These are phyloP conservation scores for Proliferodiscus dingleyae DNA, from an alignment of 2,329 filamentous ascomycete genomes.

Conservation along the genomic window DNA sequence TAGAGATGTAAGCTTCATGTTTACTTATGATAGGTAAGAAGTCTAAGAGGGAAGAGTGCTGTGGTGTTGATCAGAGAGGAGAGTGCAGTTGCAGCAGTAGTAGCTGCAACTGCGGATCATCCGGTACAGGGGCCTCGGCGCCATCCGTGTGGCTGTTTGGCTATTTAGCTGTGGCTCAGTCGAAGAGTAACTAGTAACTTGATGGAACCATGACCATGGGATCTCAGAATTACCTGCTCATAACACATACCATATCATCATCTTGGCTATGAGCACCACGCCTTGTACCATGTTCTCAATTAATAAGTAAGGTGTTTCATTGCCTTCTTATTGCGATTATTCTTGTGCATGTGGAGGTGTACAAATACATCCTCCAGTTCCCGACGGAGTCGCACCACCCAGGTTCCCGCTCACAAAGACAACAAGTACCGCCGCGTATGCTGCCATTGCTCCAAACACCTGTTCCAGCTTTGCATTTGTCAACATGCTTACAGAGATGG, in stretches of 20 bases:
- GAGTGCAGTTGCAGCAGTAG: too few relatives aligned
- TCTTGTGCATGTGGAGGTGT: too few relatives aligned
- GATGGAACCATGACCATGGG: too few relatives aligned
- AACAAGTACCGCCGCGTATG: slow-evolving; percentile 20
- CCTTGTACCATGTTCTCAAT: too few relatives aligned
- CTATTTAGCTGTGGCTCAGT: too few relatives aligned
- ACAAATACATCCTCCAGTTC: slow-evolving; percentile 5
- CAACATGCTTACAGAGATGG: slow-evolving; percentile 18
- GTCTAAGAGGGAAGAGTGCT: background rate
- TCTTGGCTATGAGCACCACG: too few relatives aligned
- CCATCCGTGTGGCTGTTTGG: background rate
- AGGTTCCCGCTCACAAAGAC: slow-evolving; percentile 20
- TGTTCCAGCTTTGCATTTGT: slow-evolving; percentile 21
- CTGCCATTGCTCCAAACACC: slow-evolving; percentile 20
- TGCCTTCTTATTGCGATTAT: too few relatives aligned
- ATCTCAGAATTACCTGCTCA: too few relatives aligned
- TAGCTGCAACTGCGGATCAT: too few relatives aligned
- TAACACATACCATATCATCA: too few relatives aligned
- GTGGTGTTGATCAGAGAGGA: background rate
- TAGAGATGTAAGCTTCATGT: slow-evolving; percentile 46
- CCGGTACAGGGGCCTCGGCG: background rate
- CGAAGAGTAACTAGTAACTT: too few relatives aligned
- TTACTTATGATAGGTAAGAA: slow-evolving; percentile 4
- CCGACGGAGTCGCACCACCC: slow-evolving; percentile 1
- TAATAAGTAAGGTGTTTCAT: too few relatives aligned